Conservation (phyloP, 1,284 basidiomycete species). For the Trichosporon coremiiforme region DNA sequence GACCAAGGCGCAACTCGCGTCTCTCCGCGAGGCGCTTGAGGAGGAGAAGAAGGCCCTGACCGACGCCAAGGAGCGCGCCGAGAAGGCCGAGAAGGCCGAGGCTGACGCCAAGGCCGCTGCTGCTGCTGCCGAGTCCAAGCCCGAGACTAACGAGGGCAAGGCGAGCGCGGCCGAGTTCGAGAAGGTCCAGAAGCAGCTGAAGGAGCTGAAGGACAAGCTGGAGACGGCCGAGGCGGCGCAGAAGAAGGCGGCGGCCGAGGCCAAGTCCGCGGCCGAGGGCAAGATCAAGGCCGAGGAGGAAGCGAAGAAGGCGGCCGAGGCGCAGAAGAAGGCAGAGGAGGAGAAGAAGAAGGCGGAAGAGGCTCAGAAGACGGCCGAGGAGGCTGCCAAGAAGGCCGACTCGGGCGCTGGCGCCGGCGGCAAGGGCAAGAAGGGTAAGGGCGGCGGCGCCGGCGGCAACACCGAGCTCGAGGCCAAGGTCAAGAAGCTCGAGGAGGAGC, state of each 20-base stretch:
- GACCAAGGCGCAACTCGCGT: conserved; percentile 41
- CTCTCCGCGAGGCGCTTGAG: conserved; percentile 40
- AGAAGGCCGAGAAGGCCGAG: conserved; percentile 27
- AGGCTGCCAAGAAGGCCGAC: conserved; percentile 3
- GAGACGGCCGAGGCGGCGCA: conserved; percentile 1
- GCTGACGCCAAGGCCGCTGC: conserved; percentile 31
- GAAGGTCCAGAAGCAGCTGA: conserved; percentile 34
- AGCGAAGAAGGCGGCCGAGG: too few relatives aligned
- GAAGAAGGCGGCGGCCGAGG: conserved; percentile 10
- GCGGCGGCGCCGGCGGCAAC: conserved; percentile 18
- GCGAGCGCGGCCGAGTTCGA: conserved; percentile 40
- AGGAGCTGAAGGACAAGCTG: conserved; percentile 27
- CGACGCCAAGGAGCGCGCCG: conserved; percentile 20
- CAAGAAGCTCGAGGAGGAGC: conserved; percentile 18
- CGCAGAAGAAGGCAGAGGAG: background rate
- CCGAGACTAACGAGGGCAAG: conserved; percentile 34
- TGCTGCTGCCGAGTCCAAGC: conserved; percentile 31
- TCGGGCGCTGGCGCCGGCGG: too few relatives aligned
- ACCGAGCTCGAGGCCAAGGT: conserved; percentile 16
- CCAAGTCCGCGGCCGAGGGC: conserved; percentile 16
- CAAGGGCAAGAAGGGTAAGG: conserved; percentile 32
- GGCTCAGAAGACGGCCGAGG: background rate
- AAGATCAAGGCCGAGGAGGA: background rate
- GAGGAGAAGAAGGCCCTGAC: conserved; percentile 27
- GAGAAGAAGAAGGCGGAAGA: conserved; percentile 1